These are phyloP conservation scores for Herpetomonas samuelpessoai DNA, from an alignment of 208 protist species.

Conservation along the genomic window DNA sequence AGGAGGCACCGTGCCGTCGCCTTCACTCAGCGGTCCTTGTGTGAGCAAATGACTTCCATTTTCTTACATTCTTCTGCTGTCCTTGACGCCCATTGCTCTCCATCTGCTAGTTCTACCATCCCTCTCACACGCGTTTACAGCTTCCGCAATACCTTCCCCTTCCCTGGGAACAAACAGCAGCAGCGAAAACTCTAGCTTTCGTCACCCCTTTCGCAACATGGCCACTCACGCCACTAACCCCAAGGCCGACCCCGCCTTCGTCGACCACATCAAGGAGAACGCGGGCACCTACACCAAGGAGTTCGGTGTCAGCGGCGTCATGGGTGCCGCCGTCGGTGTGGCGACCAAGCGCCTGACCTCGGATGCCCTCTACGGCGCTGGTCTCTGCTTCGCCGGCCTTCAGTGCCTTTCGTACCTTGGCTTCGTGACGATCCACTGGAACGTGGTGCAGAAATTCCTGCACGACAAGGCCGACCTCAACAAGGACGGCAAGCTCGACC, in stretches of 20 bases:
- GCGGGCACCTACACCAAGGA: conserved; percentile 14
- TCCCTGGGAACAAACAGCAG: neutral
- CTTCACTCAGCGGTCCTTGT: no score
- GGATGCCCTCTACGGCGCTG: conserved; percentile 58
- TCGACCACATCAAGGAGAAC: conserved; percentile 2
- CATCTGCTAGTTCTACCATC: no score
- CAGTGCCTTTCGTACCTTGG: conserved; percentile 56
- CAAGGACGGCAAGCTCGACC: conserved; percentile 49
- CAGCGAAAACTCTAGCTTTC: neutral
- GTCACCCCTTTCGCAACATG: neutral
- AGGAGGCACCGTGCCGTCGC: no score
- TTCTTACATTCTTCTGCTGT: no score
- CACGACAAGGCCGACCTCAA: conserved; percentile 43
- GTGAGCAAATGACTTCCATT: no score
- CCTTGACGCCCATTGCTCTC: no score
- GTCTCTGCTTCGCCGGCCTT: conserved; percentile 45
- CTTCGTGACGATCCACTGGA: conserved; percentile 67
- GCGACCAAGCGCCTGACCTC: conserved; percentile 44
- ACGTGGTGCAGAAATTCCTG: conserved; percentile 36
- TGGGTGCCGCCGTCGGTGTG: conserved; percentile 46
- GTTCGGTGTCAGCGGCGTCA: conserved; percentile 42
- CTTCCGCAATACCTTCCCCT: no score
- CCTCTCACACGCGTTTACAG: no score
- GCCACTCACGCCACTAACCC: conserved; percentile 6
- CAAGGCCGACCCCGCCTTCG: neutral